These are phyloP conservation scores for Fraxinus cuspidata DNA, from an alignment of 257 asterid species.

Conservation along the genomic window DNA sequence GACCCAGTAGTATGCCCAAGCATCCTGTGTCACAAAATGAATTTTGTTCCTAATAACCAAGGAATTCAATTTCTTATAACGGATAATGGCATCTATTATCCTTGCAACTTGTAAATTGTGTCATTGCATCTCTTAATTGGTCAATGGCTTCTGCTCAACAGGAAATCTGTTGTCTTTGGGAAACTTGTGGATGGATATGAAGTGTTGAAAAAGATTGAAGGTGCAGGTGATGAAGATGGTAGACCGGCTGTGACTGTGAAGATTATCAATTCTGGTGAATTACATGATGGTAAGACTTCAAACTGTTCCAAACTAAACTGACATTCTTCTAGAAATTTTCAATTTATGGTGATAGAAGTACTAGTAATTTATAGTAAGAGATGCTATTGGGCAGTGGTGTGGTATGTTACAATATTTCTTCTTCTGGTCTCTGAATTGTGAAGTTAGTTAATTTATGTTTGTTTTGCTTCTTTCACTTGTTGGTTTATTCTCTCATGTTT, in stretches of 20 bases:
- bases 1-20: not conserved
- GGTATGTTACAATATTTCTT: not conserved
- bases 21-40: not conserved
- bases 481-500: conserved; percentile 15
- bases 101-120: not conserved
- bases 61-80: not conserved
- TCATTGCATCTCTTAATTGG: conserved; percentile 1
- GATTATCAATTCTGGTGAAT: conserved; percentile 84
- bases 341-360: not conserved
- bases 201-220: conserved; percentile 81
- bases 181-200: conserved; percentile 84
- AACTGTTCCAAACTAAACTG: not conserved
- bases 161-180: conserved; percentile 88
- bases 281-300: conserved; percentile 59
- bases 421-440: not conserved
- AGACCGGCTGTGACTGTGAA: conserved; percentile 87
- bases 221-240: conserved; percentile 82
- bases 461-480: not conserved
- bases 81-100: not conserved
- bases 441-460: not conserved
- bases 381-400: not conserved
- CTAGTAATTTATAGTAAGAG: not conserved
- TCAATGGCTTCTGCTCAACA: conserved; percentile 37
- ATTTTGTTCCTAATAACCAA: not conserved
- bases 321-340: not conserved